phyloP scores from a whole-genome alignment of 176 grass and related monocot genomes.

The Aegilops sharonensis region DNA sequence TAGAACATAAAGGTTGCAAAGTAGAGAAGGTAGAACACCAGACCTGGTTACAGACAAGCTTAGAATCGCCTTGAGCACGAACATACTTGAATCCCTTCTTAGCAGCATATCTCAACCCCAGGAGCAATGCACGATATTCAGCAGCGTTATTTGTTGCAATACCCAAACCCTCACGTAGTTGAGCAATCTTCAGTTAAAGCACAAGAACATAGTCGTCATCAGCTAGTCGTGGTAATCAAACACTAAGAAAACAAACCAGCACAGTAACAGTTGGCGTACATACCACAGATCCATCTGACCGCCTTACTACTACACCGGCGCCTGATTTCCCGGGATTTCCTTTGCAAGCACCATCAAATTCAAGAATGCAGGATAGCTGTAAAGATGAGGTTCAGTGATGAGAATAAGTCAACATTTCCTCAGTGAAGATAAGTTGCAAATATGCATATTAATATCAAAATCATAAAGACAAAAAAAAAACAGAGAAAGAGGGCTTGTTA shows the following conservation, averaged over 20 bases:
- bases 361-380: conserved; percentile 78
- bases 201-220: conserved; percentile 12
- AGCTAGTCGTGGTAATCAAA: conserved; percentile 24
- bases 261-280: neutral
- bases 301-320: conserved; percentile 71
- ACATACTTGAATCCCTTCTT: conserved; percentile 83
- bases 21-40: neutral
- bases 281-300: conserved; percentile 80
- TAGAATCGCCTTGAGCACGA: conserved; percentile 72
- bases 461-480: conserved; percentile 4
- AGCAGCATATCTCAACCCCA: conserved; percentile 75
- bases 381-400: conserved; percentile 7
- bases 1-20: conserved; percentile 17
- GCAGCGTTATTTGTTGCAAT: conserved; percentile 66
- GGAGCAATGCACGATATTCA: conserved; percentile 88
- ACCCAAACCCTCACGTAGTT: conserved; percentile 85
- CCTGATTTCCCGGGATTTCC: conserved; percentile 89
- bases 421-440: conserved; percentile 12
- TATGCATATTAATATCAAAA: neutral
- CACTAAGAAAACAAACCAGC: conserved; percentile 2
- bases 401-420: conserved; percentile 21
- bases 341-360: conserved; percentile 92
- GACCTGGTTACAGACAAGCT: conserved; percentile 77
- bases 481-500: neutral
- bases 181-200: conserved; percentile 58